phyloP scores from a whole-genome alignment of 331 rosid species.

The Acacia concinna region DNA sequence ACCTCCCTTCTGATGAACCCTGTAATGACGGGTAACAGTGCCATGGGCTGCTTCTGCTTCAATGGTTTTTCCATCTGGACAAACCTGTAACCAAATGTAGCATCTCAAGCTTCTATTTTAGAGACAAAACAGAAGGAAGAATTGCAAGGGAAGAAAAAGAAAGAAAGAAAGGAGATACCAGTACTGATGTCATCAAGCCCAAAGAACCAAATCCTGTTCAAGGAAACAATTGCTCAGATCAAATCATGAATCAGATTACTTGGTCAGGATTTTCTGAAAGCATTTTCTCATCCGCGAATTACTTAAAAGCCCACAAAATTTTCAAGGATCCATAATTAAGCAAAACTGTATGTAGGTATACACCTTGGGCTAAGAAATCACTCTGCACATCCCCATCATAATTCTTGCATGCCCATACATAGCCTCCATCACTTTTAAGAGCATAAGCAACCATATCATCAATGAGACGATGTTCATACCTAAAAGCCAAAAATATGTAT shows the following conservation, averaged over 20 bases:
- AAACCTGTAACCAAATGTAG: conserved; percentile 53
- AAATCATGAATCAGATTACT: neutral
- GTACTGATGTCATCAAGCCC: conserved; percentile 73
- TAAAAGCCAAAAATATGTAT: conserved; percentile 40
- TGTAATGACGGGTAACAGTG: conserved; percentile 85
- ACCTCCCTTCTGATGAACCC: conserved; percentile 94
- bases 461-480: conserved; percentile 96
- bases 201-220: conserved; percentile 75
- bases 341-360: conserved; percentile 27
- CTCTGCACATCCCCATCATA: conserved; percentile 98
- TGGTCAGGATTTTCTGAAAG: conserved; percentile 9
- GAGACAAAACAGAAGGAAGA: conserved; percentile 19
- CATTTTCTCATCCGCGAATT: conserved; percentile 5
- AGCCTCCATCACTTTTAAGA: conserved; percentile 92
- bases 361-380: conserved; percentile 95
- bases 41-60: conserved; percentile 72
- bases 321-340: conserved; percentile 9
- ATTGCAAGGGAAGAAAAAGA: neutral
- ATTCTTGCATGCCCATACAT: conserved; percentile 99
- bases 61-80: conserved; percentile 96
- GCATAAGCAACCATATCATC: conserved; percentile 99
- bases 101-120: conserved; percentile 32
- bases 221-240: conserved; percentile 29
- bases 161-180: conserved; percentile 55
- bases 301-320: conserved; percentile 24